These are phyloP conservation scores for Mortierella sp. DNA, from an alignment of 371 early-diverging fungal species.

Conservation along the genomic window DNA sequence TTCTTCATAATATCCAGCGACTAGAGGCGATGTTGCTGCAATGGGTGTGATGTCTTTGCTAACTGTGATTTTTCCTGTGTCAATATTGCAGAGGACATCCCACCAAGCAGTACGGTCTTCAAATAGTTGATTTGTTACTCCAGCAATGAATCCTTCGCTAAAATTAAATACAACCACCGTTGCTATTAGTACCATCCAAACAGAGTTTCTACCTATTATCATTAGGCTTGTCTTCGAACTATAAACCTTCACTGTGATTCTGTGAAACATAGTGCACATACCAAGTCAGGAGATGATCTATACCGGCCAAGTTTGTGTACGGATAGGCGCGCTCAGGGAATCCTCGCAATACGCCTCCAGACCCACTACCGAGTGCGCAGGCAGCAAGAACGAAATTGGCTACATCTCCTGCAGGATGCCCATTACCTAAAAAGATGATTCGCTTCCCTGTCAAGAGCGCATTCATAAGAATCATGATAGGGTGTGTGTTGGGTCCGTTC, in stretches of 20 bases:
- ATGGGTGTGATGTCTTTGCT: conserved; percentile 76
- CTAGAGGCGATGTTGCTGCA: conserved; percentile 6
- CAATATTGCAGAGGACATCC: conserved; percentile 95
- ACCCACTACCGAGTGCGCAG: conserved; percentile 90
- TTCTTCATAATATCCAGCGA: conserved; percentile 36
- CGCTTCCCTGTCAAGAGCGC: conserved; percentile 92
- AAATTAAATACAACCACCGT: not conserved
- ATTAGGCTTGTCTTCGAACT: too few relatives aligned
- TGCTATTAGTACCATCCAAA: too few relatives aligned
- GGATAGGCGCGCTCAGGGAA: conserved; percentile 94
- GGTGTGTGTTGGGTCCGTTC: conserved; percentile 84
- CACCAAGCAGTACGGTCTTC: conserved; percentile 95
- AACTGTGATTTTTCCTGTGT: conserved; percentile 91
- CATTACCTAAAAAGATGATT: conserved; percentile 94
- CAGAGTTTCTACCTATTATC: too few relatives aligned
- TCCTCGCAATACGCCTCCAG: conserved; percentile 87
- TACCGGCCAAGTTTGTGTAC: conserved; percentile 87
- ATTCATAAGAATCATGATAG: conserved; percentile 88
- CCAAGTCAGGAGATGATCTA: conserved; percentile 88
- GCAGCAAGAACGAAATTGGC: conserved; percentile 95
- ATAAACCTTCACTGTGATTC: too few relatives aligned
- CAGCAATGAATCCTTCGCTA: conserved; percentile 95
- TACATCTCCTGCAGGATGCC: conserved; percentile 92
- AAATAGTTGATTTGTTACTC: conserved; percentile 95
- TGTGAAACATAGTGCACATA: too few relatives aligned